A percentile compares a stretch with the other conserved stretches of the same genome.
phyloP scores from a whole-genome alignment of 345 rosid genomes.

The Eucalyptus erythrocorys region DNA sequence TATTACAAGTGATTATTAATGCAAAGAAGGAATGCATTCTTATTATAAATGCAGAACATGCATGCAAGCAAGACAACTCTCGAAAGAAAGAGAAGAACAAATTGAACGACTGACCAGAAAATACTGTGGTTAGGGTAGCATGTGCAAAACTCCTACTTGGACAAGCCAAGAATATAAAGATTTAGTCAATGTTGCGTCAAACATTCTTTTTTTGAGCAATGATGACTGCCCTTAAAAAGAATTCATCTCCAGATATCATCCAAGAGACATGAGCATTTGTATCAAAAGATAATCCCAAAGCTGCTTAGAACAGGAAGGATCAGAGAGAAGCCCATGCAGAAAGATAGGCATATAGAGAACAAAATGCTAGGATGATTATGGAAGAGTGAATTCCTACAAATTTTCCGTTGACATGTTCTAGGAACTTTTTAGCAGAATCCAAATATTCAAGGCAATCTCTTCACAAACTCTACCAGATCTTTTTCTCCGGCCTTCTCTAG shows the following conservation, averaged over 20 bases:
- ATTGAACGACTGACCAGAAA: too few species aligned
- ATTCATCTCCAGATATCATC: neutral
- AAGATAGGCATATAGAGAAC: neutral
- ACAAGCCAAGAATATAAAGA: neutral
- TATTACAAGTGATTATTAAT: fast-evolving
- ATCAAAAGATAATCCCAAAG: neutral
- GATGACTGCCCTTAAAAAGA: conserved; percentile 3
- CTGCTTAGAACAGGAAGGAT: neutral
- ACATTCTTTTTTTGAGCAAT: too few species aligned
- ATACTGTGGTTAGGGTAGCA: too few species aligned
- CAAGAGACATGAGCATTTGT: neutral
- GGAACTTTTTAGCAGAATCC: conserved; percentile 38
- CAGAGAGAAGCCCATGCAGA: neutral
- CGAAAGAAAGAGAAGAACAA: too few species aligned
- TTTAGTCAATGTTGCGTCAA: too few species aligned
- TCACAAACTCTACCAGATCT: conserved; percentile 20
- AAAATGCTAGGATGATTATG: neutral
- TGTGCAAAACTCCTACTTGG: neutral
- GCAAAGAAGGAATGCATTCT: too few species aligned
- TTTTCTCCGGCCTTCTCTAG: conserved; percentile 34
- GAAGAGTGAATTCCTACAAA: conserved; percentile 5
- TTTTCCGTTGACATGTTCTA: conserved; percentile 20
- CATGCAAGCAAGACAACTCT: too few species aligned
- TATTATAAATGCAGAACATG: too few species aligned
- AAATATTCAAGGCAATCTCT: conserved; percentile 30